A percentile compares a stretch with the other conserved stretches of the same genome.
Evolutionary conservation across 129 eudicot genomes (phyloP).

Genomic region (Tagetes erecta): DNA sequence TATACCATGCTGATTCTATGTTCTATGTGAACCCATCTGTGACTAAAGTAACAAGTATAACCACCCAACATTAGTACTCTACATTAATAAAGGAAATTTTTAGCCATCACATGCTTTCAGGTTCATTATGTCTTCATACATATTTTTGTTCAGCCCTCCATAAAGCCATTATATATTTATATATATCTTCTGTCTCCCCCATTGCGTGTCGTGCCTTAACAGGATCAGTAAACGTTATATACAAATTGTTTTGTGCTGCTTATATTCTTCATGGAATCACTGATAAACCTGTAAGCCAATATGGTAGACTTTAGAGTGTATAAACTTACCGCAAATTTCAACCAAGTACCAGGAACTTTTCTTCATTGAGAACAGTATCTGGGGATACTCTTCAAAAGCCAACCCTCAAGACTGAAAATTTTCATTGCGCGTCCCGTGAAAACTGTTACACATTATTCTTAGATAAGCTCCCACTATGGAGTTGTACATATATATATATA

Average conservation of each 20-base stretch:
- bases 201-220: background rate
- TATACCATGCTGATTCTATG: slow-evolving; percentile 6
- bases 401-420: background rate
- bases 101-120: slow-evolving; percentile 10
- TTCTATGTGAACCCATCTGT: background rate
- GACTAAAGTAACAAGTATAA: slow-evolving; percentile 14
- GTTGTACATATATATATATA: slow-evolving; percentile 10
- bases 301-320: background rate
- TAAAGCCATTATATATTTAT: background rate
- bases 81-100: background rate
- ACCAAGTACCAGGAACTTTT: background rate
- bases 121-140: background rate
- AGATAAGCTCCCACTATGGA: background rate
- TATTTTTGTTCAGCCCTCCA: background rate
- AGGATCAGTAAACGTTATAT: slow-evolving; percentile 13
- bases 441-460: slow-evolving; percentile 5
- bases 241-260: background rate
- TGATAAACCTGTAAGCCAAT: too few relatives aligned
- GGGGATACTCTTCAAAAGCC: background rate
- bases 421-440: background rate
- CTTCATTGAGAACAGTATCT: background rate
- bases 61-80: background rate
- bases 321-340: background rate
- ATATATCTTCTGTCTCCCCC: background rate
- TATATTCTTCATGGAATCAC: too few relatives aligned